Percentiles rank a stretch among this genome's conserved stretches.
Evolutionary conservation across 2,329 filamentous ascomycete genomes (phyloP).

Genomic region (Pezizomycotina sp.): DNA sequence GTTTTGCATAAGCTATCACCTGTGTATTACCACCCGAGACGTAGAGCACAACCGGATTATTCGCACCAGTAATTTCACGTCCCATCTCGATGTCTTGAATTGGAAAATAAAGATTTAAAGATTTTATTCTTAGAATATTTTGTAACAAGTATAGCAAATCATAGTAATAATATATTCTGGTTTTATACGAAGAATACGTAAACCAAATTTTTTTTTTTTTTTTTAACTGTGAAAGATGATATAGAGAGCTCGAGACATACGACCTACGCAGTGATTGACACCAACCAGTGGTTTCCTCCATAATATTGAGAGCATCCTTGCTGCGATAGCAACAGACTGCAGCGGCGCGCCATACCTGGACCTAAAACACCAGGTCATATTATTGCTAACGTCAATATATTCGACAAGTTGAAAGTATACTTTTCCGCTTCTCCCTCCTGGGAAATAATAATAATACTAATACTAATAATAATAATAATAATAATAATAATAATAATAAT

Average conservation of each 20-base stretch:
- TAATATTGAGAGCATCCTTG: constrained; percentile 61
- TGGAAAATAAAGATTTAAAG: neutral
- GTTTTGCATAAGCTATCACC: constrained; percentile 89
- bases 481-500: no score
- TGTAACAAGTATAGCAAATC: neutral
- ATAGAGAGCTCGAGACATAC: constrained; percentile 32
- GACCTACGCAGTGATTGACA: constrained; percentile 95
- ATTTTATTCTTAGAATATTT: neutral
- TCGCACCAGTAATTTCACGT: constrained; percentile 71
- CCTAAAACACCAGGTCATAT: constrained; percentile 33
- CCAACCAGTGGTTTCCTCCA: constrained; percentile 83
- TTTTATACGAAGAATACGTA: no score
- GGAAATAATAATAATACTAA: no score
- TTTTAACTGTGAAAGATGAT: no score
- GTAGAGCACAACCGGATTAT: constrained; percentile 87
- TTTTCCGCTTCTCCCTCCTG: no score
- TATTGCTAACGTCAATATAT: constrained; percentile 1
- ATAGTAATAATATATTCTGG: constrained; percentile 5
- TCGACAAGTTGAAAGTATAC: neutral
- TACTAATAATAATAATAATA: no score
- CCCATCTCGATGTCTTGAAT: constrained; percentile 82
- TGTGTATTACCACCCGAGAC: constrained; percentile 94
- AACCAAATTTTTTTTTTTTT: no score
- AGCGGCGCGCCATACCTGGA: constrained; percentile 89
- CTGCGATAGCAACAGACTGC: constrained; percentile 69